Evolutionary conservation across 208 protist genomes (phyloP), one percentile per base, ranked within the genome.

Genomic region (Phytomonas serpens): DNA sequence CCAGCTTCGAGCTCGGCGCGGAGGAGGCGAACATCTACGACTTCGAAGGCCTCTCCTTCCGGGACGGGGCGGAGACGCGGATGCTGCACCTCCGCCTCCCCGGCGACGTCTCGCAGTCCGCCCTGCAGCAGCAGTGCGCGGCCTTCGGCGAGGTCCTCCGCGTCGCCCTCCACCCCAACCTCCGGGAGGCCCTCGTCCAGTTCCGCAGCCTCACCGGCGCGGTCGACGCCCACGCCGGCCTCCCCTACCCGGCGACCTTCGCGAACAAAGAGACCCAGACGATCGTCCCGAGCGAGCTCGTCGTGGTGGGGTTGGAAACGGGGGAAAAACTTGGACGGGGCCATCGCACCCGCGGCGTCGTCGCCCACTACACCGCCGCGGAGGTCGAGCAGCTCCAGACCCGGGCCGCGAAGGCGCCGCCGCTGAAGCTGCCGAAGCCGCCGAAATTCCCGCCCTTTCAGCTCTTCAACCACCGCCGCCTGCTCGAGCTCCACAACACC

Each of bases 21-120:
- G 89, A 93, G 65, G 95, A 94, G 67, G 81, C 86, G 0, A 98
- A 98, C 80, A 86, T 99, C 2, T 98, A 99, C 78, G 86, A 98
- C 40, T 99, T 98, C 74, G 96, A 99, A 63, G 97, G 97, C 42
- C 80, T 98, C 4, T 95, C 95, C 76, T 98, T 90, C 81, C 86
- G 89, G 65, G 63, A 71, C 10, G 89, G 86, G 3, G 78, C 74
- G 0, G 88, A 95, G 75, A 83, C 90, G 23, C 85, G 86, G 62
- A 88, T 93, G 71, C 72, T 97, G 37, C 84, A 95, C 77, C 14
- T 94, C 4, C 69, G 76, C 32, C 80, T 94, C 52, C 23, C 62
- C 23, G 71, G 70, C 30, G 81, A 85, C 57, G 75, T 93, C 51
- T 73, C 87, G 14, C 88, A 93, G 68, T 73, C 80, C 36, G 84